Base-by-base conservation (phyloP, 345 rosid species). In the Hypericum perforatum region DNA sequence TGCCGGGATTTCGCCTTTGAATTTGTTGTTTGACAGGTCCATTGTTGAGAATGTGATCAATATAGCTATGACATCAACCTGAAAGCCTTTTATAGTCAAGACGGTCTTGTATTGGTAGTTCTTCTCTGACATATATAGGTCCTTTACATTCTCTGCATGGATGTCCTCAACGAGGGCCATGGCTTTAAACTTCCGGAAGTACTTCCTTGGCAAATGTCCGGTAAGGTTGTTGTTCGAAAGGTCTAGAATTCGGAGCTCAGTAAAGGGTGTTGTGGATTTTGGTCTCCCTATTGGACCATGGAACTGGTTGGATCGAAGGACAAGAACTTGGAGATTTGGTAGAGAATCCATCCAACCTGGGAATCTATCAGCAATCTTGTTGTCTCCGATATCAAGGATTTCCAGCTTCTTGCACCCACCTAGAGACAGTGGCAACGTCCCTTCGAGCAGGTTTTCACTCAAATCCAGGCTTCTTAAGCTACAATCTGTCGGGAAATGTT, bases 21-120 rank as follows among this genome's bases (percentile, higher is more conserved):
- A 63, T 3, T n/a, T 9, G 39, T 69, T 69, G 58, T 39, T 44
- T 14, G 73, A 69, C 16, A 63, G 0, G 40, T 63, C 69, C 6
- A 70, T 57, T 40, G 41, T 14, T 45, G 67, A 66, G 43, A 71
- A 60, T 4, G 63, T 52, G 12, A 50, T 63, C 15, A 66, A 41
- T 48, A 64, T 58, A 42, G 37, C 65, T 3, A 2, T 38, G n/a
- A 65, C 7, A 50, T 43, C 16, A 15, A 61, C 0, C 1, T 16
- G 45, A 0, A 11, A n/a, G 2, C 57, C 57, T 57, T 63, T 57
- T 39, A 57, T 12, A 8, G 52, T 63, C 45, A 63, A 15, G 41
- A 50, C 42, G 1, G 56, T 32, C 5, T 37, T 58, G 16, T 57
- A 58, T n/a, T 51, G 5, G 40, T 57, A 51, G 9, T 52, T 56